phyloP scores from a whole-genome alignment of 2,329 filamentous ascomycete species.

The Coccinonectria pachysandricola region DNA sequence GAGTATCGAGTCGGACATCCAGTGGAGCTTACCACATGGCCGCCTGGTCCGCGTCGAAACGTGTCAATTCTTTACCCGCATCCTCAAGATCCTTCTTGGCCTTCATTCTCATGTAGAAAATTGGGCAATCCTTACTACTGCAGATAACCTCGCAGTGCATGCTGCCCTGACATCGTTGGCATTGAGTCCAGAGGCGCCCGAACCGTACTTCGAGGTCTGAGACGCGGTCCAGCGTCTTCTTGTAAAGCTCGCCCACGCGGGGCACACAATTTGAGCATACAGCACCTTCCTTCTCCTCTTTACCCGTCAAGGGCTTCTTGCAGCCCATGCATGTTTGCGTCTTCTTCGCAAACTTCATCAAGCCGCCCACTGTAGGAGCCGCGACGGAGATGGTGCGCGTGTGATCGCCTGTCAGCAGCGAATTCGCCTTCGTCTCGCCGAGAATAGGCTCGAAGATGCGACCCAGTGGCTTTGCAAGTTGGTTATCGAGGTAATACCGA shows the following conservation, averaged over 20 bases:
- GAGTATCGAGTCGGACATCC: too few species aligned
- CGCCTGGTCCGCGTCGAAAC: constrained; percentile 81
- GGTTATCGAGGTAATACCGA: constrained; percentile 97
- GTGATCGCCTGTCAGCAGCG: constrained; percentile 82
- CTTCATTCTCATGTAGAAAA: constrained; percentile 99
- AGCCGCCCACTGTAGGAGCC: constrained; percentile 77
- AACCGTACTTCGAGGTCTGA: constrained; percentile 91
- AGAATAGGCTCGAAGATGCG: constrained; percentile 98
- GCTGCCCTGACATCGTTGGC: constrained; percentile 92
- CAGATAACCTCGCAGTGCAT: constrained; percentile 99
- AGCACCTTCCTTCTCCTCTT: constrained; percentile 71
- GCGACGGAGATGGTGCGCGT: constrained; percentile 91
- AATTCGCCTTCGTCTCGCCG: constrained; percentile 81
- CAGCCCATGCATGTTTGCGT: constrained; percentile 98
- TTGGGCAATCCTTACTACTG: constrained; percentile 90
- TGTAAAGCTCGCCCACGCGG: constrained; percentile 84
- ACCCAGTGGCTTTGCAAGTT: constrained; percentile 85
- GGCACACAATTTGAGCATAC: constrained; percentile 81
- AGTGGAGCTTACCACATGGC: constrained; percentile 40
- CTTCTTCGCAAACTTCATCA: constrained; percentile 99
- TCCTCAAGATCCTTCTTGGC: constrained; percentile 98
- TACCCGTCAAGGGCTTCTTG: constrained; percentile 83
- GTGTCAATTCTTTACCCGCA: constrained; percentile 74
- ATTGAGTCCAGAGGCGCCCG: constrained; percentile 92
- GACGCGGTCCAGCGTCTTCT: constrained; percentile 77